Evolutionary conservation across 1,139 yeast genomes (phyloP), one percentile per base, ranked within the genome.

Genomic region (Blastobotrys niveus): DNA sequence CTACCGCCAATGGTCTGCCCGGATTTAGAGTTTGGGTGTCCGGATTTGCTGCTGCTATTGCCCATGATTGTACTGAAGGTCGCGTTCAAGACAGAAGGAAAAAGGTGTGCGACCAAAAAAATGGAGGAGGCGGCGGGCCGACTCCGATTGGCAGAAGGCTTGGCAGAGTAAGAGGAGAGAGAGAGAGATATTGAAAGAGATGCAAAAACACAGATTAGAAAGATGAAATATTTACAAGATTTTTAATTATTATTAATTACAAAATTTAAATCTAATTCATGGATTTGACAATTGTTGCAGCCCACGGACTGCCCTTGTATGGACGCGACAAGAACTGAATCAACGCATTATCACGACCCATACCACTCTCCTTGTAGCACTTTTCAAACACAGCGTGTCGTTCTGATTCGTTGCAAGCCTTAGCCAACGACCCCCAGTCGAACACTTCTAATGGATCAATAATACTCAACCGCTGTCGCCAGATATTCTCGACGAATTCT

Each of bases 351-450:
- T 14, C 32, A 14, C 32, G 20, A 27, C 12, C 24, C 18, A 8
- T 10, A 20, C 27, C 34, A 20, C 3, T 20, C 25, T 15, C 21
- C 19, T 17, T 26, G 18, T 35, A 38, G 17, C 50, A 40, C 34
- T 45, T 26, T 12, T 43, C 46, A 27, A 47, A 50, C 39, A 54
- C 38, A 15, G 40, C 48, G n/a, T 48, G 47, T n/a, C 51, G 42
- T 19, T 43, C 45, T 34, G 57, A 63, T 33, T 62, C 52, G 24
- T 57, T 55, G 49, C 64, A 60, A 5, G 67, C 67, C 39, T 63
- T 55, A 24, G 60, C 58, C 48, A 88, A 68, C 1, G 95, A 85
- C 40, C 89, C 81, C 91, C 95, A 85, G 66, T 86, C 95, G 21
- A 91, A 93, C 57, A 79, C 78, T 9, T 94, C 89, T 17, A 55